These are phyloP conservation scores for Penicillium italicum DNA, from an alignment of 2,329 filamentous ascomycete genomes.

Conservation along the genomic window DNA sequence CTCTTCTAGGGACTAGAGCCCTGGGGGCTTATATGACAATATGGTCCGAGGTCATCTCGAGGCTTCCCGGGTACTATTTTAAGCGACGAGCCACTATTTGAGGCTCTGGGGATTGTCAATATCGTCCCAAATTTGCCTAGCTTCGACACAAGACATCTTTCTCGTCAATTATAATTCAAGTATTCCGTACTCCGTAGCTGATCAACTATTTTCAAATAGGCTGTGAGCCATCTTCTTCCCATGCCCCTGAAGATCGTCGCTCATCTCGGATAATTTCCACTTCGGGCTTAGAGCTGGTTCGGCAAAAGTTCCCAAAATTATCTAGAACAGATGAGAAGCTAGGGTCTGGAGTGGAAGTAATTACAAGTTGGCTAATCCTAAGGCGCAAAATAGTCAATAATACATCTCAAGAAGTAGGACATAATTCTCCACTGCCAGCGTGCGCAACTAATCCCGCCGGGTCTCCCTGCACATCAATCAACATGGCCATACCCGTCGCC, in stretches of 20 bases:
- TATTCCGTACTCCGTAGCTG: background rate
- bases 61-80: background rate
- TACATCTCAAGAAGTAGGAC: background rate
- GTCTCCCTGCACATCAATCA: conserved; percentile 33
- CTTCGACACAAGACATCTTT: background rate
- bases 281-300: background rate
- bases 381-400: no score
- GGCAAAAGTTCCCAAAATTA: background rate
- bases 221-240: background rate
- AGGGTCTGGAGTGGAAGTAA: background rate
- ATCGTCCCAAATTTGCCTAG: background rate
- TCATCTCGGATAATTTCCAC: background rate
- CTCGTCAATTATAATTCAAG: background rate
- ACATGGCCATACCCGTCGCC: conserved; percentile 46
- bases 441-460: conserved; percentile 17
- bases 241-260: background rate
- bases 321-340: background rate
- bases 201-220: background rate
- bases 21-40: background rate
- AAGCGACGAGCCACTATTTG: background rate
- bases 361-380: background rate
- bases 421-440: conserved; percentile 2
- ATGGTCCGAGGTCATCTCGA: background rate
- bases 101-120: background rate
- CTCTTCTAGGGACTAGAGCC: no score